Evolutionary conservation across 2,329 filamentous ascomycete genomes (phyloP).

Genomic region (Tolypocladium ophioglossoides): DNA sequence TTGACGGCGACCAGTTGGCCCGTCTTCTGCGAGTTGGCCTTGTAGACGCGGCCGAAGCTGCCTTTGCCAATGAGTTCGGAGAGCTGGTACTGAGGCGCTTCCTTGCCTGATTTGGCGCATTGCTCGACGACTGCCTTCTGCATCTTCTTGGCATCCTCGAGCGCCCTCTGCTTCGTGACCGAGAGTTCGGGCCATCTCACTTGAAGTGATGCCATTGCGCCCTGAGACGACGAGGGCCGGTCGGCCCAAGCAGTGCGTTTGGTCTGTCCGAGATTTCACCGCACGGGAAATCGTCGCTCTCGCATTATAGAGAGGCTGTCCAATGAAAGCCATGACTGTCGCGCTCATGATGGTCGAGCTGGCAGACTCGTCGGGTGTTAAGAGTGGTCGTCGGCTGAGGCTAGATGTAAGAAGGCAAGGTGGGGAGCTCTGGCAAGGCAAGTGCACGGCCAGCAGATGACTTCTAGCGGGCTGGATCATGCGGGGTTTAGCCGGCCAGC

Average conservation of each 20-base stretch:
- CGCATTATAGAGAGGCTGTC: background rate
- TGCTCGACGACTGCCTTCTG: constrained; percentile 52
- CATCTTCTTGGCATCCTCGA: constrained; percentile 63
- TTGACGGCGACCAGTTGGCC: constrained; percentile 60
- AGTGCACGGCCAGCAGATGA: too few species aligned
- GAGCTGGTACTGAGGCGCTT: constrained; percentile 56
- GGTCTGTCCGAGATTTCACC: background rate
- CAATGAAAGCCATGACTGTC: background rate
- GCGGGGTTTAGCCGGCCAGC: too few species aligned
- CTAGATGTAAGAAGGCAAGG: background rate
- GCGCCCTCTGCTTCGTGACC: constrained; percentile 45
- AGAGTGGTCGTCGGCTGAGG: background rate
- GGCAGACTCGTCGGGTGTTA: background rate
- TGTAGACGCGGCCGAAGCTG: constrained; percentile 65
- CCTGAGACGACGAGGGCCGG: background rate
- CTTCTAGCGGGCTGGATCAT: background rate
- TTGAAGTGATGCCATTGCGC: constrained; percentile 31
- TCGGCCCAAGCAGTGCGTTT: background rate
- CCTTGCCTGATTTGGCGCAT: constrained; percentile 47
- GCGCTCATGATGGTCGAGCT: background rate
- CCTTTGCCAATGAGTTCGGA: constrained; percentile 66
- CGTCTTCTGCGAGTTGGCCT: constrained; percentile 38
- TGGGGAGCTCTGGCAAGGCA: background rate
- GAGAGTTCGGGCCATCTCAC: constrained; percentile 31
- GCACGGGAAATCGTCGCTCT: background rate